phyloP scores from a whole-genome alignment of 2,329 filamentous ascomycete genomes.

The Myriosclerotinia scirpicola region DNA sequence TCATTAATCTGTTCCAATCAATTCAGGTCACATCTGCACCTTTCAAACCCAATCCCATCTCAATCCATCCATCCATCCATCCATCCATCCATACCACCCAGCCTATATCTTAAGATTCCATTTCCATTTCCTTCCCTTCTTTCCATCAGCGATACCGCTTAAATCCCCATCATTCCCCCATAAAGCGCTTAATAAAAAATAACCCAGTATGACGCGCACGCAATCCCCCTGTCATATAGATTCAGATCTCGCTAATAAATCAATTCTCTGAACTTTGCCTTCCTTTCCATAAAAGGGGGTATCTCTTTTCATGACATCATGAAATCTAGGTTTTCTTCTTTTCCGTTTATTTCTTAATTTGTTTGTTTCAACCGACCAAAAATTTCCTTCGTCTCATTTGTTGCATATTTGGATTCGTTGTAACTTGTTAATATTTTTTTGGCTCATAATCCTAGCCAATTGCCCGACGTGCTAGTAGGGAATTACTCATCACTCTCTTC shows the following conservation, averaged over 20 bases:
- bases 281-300: constrained; percentile 24
- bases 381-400: neutral
- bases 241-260: constrained; percentile 19
- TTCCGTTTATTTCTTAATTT: constrained; percentile 7
- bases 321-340: constrained; percentile 23
- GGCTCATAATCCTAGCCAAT: neutral
- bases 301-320: constrained; percentile 24
- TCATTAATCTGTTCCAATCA: neutral
- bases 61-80: neutral
- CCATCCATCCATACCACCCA: neutral
- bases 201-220: neutral
- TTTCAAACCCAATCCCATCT: neutral
- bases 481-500: constrained; percentile 31
- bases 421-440: constrained; percentile 6
- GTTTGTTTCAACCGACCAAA: constrained; percentile 2
- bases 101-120: neutral
- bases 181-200: constrained; percentile 6
- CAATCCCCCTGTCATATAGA: neutral
- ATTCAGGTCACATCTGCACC: neutral
- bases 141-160: neutral
- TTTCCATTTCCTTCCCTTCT: neutral
- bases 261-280: constrained; percentile 21
- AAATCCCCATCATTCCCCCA: neutral
- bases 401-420: neutral
- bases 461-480: constrained; percentile 30